These are phyloP conservation scores for Globisporangium viniferum DNA, from an alignment of 352 stramenopile genomes.

Conservation along the genomic window DNA sequence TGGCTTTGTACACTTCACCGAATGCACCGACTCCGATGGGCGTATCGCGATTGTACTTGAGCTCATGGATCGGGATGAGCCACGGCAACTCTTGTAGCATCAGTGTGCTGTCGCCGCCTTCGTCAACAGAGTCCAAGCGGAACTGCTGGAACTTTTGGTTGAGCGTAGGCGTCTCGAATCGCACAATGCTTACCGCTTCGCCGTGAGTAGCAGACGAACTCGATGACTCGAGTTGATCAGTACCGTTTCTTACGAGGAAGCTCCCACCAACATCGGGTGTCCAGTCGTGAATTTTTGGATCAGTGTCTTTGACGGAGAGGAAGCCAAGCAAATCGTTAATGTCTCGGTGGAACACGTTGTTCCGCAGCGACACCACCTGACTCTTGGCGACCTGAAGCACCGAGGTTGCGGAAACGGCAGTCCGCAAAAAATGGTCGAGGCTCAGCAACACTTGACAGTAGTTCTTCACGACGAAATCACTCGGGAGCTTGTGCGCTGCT, in stretches of 20 bases:
- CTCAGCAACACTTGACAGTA: neutral
- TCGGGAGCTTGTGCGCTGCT: neutral
- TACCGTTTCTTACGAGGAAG: neutral
- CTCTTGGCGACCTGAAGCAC: neutral
- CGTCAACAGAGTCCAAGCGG: neutral
- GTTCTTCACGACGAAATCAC: neutral
- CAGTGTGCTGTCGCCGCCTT: neutral
- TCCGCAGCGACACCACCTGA: neutral
- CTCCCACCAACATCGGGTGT: neutral
- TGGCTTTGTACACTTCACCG: conserved; percentile 2
- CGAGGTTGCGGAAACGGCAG: neutral
- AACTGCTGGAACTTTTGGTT: conserved; percentile 4
- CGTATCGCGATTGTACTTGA: neutral
- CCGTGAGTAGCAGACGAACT: neutral
- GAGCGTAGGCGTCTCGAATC: neutral
- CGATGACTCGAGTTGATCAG: neutral
- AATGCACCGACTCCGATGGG: neutral
- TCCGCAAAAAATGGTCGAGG: neutral
- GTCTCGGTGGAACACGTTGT: neutral
- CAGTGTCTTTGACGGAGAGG: neutral
- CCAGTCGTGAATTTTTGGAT: neutral
- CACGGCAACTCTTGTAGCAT: neutral
- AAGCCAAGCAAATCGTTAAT: neutral
- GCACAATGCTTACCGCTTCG: neutral
- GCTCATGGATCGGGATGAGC: neutral